Base-by-base conservation (phyloP, 1,284 basidiomycete genomes). In the Rhodotorula sp. region DNA sequence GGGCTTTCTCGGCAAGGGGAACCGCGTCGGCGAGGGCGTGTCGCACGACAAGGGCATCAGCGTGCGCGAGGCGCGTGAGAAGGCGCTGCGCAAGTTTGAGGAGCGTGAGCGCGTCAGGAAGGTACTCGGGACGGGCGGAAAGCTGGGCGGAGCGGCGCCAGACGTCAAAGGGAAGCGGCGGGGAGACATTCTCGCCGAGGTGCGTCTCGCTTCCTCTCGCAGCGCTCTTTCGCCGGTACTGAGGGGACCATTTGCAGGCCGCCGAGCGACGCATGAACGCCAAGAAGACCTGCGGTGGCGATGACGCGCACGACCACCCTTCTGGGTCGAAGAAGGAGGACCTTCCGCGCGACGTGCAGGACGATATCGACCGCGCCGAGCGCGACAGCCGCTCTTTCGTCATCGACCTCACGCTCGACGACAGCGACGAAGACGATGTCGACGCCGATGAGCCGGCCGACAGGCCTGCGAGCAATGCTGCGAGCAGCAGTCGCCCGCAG, bases 1-100 rank as follows among this genome's bases (percentile, higher is more conserved):
- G 81, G 93, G 92, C 8, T 95, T 95, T 85, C 88, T 88, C 79
- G 85, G 89, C 19, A 82, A 85, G 25, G 93, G 93, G 0, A 83
- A 84, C 17, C 83, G 88, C 44, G 80, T 95, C 0, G 90, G 91
- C 9, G 81, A 81, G 8, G 84, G 85, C 54, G 79, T 87, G 23
- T 87, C 88, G 1, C 89, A 89, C 76, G 84, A 90, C 77, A n/a
- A 2, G 50, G 55, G 50, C 21, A 77, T 90, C 0, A 87, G 90
- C 3, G 85, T 85, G 44, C 85, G 89, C 77, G 75, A 89, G 25
- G 90, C 88, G 5, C 85, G 87, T 17, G 79, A 82, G 59, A 88
- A 87, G 70, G 91, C 90, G 16, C 82, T 92, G 7, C 88, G 88
- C 77, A 90, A 90, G 7, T 91, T 91, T 0, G 90, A 93, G 83